Conservation (phyloP, 768 basidiomycete genomes). For the Lentinus tigrinus region DNA sequence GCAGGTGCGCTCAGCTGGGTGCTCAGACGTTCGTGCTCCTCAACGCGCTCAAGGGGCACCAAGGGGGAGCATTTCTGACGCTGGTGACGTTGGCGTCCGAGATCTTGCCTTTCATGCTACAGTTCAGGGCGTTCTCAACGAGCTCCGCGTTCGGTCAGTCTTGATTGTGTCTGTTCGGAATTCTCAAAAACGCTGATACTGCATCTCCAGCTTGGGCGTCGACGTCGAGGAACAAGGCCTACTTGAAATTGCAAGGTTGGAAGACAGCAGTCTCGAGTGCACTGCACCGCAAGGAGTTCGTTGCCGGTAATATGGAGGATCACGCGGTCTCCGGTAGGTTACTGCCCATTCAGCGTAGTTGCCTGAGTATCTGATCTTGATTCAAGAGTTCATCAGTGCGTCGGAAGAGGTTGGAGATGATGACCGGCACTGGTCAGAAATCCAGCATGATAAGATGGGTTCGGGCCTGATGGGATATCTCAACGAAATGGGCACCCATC, state of each 20-base stretch:
- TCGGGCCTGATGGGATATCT: not conserved
- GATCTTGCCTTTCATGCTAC: conserved; percentile 32
- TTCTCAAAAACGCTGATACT: too few relatives aligned
- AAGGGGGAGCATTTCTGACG: too few relatives aligned
- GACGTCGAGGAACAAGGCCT: conserved; percentile 34
- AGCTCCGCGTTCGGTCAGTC: too few relatives aligned
- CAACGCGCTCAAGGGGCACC: too few relatives aligned
- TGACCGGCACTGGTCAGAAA: conserved; percentile 19
- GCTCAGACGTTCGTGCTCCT: too few relatives aligned
- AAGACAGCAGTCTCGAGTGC: conserved; percentile 50
- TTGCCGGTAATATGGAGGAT: conserved; percentile 57
- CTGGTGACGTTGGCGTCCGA: conserved; percentile 12
- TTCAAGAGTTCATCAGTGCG: not conserved
- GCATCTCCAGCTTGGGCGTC: conserved; percentile 8
- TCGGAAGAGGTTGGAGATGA: not conserved
- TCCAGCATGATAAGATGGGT: not conserved
- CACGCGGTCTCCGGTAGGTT: conserved; percentile 51
- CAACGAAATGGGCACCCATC: not conserved
- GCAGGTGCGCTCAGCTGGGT: too few relatives aligned
- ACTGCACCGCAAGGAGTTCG: conserved; percentile 66
- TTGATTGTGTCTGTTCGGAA: too few relatives aligned
- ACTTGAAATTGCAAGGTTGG: conserved; percentile 59
- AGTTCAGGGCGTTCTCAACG: too few relatives aligned
- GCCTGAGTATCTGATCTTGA: conserved; percentile 6
- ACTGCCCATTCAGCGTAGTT: not conserved